Conservation (phyloP, 129 eudicot species). For the Tanacetum coccineum region DNA sequence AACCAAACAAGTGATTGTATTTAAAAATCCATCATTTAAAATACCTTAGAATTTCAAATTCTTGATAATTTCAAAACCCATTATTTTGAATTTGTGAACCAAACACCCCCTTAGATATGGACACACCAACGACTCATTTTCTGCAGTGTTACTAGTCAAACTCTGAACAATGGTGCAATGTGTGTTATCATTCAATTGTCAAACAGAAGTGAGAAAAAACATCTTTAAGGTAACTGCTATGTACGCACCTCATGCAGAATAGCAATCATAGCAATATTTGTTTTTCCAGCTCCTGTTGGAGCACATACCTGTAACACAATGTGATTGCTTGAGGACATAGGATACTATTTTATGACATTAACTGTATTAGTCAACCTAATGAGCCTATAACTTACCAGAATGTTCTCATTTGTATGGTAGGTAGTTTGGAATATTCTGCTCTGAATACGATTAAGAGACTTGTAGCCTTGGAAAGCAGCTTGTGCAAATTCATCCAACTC, state of each 20-base stretch:
- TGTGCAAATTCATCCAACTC: conserved; percentile 98
- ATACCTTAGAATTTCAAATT: too few species aligned
- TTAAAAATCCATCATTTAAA: too few species aligned
- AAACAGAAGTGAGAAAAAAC: conserved; percentile 7
- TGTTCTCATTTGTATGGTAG: conserved; percentile 75
- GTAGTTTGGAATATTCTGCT: conserved; percentile 90
- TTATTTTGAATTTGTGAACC: too few species aligned
- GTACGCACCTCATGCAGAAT: conserved; percentile 79
- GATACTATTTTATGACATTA: not conserved
- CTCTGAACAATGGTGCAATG: not conserved
- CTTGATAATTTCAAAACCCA: too few species aligned
- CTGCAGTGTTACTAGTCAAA: not conserved
- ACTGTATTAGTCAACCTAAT: conserved; percentile 1
- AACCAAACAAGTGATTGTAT: too few species aligned
- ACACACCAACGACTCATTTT: not conserved
- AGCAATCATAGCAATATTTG: conserved; percentile 97
- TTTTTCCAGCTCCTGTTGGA: conserved; percentile 99
- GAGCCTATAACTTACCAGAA: conserved; percentile 50
- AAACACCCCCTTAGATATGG: too few species aligned
- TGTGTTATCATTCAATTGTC: not conserved
- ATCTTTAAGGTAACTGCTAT: not conserved
- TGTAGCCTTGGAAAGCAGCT: conserved; percentile 95
- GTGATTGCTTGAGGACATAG: conserved; percentile 17
- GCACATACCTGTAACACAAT: conserved; percentile 79
- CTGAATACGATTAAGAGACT: conserved; percentile 95